A percentile compares a stretch with the other conserved stretches of the same genome.
phyloP scores from a whole-genome alignment of 2,329 filamentous ascomycete genomes.

The Aspergillus ustus region DNA sequence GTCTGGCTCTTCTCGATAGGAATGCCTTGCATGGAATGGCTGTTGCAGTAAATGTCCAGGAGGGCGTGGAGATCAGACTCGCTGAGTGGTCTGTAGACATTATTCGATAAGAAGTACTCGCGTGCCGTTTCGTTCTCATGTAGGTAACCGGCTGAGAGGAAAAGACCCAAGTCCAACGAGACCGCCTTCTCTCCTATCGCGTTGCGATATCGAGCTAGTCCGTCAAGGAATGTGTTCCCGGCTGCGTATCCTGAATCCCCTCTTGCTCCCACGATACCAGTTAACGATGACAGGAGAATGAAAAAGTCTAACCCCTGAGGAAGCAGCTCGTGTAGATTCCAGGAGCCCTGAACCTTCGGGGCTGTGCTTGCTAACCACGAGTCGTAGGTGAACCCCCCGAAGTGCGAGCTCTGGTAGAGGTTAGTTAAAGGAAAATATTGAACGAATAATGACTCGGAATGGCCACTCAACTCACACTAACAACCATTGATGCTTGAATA shows the following conservation, averaged over 20 bases:
- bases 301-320: slow-evolving; percentile 44
- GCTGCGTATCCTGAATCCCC: slow-evolving; percentile 49
- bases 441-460: slow-evolving; percentile 13
- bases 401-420: neutral
- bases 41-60: neutral
- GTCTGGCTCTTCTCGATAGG: neutral
- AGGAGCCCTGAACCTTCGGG: slow-evolving; percentile 15
- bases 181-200: slow-evolving; percentile 27
- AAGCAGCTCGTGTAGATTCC: slow-evolving; percentile 36
- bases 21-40: neutral
- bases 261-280: slow-evolving; percentile 46
- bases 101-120: neutral
- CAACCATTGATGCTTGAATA: slow-evolving; percentile 30
- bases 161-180: slow-evolving; percentile 26
- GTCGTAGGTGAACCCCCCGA: neutral
- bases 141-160: slow-evolving; percentile 7
- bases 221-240: slow-evolving; percentile 40
- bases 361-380: neutral
- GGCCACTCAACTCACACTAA: slow-evolving; percentile 26
- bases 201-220: slow-evolving; percentile 32
- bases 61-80: slow-evolving; percentile 2
- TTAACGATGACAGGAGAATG: slow-evolving; percentile 42
- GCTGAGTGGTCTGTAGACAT: neutral
- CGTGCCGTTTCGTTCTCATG: neutral
- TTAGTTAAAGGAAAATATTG: slow-evolving; percentile 34